Evolutionary conservation across 1,139 yeast species (phyloP).

Genomic region (Kodamaea ohmeri): DNA sequence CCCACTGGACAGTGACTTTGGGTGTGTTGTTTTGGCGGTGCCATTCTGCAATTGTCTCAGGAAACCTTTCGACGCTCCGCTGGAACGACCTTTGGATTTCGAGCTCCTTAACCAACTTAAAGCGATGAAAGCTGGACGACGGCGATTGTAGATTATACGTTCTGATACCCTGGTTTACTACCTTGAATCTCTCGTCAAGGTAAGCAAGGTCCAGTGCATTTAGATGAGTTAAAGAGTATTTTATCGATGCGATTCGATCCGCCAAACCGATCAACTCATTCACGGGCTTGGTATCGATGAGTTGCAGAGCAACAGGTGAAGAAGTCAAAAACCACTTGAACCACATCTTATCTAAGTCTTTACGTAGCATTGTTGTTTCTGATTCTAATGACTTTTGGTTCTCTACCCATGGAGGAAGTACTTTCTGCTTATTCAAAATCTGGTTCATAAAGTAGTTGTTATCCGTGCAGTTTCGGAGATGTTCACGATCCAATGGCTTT

Average conservation of each 20-base stretch:
- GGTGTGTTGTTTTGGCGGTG: constrained; percentile 18
- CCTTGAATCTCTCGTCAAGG: constrained; percentile 42
- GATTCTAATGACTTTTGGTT: constrained; percentile 59
- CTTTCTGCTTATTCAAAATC: constrained; percentile 71
- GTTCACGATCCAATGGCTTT: constrained; percentile 51
- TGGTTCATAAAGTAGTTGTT: constrained; percentile 44
- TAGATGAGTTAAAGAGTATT: constrained; percentile 7
- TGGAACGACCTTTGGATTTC: constrained; percentile 42
- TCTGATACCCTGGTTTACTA: constrained; percentile 59
- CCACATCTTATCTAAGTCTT: constrained; percentile 46
- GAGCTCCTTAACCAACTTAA: constrained; percentile 51
- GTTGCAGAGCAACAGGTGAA: constrained; percentile 8
- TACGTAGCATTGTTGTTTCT: constrained; percentile 47
- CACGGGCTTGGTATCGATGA: constrained; percentile 5
- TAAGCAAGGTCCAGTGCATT: constrained; percentile 27
- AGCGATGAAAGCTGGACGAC: constrained; percentile 59
- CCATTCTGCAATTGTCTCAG: constrained; percentile 18
- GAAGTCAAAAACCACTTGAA: constrained; percentile 31
- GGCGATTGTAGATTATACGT: constrained; percentile 84
- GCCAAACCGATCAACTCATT: constrained; percentile 4
- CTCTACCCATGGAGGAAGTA: constrained; percentile 87
- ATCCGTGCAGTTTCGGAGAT: constrained; percentile 56
- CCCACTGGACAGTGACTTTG: constrained; percentile 11
- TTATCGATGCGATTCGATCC: constrained; percentile 2
- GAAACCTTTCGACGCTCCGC: constrained; percentile 13